Evolutionary conservation across 2,329 filamentous ascomycete species (phyloP), one percentile per base, ranked within the genome.

Genomic region (Beauveria sp.): DNA sequence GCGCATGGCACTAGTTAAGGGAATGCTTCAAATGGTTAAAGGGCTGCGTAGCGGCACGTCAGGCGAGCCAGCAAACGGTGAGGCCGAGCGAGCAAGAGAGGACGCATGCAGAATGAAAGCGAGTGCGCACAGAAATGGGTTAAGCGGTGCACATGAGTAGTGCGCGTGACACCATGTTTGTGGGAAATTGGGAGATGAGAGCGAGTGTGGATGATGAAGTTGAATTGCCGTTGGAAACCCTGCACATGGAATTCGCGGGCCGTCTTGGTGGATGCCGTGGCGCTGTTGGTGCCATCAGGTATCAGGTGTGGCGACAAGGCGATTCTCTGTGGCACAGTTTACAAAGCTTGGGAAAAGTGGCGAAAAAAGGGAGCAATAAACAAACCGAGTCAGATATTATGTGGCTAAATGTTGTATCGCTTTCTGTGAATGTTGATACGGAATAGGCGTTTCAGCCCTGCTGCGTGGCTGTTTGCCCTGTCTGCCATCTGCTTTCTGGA

Each of bases 161-260:
- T n/a, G 43, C 20, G 55, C 45, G 55, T 58, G 14, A 45, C 55
- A 58, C 55, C 55, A 58, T 58, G 43, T 49, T 40, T 58, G 43
- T 22, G 55, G 28, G 20, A 22, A 22, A 34, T 30, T 30, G 28
- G 2, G 28, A 30, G 28, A 34, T 34, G 20, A 22, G 30, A 34
- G 18, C 24, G 20, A 43, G 22, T 3, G 8, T 8, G 42, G 43
- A 43, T 49, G 43, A 18, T 26, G 45, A 58, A 38, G 45, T n/a
- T 58, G 55, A n/a, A 47, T 38, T 22, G 43, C 14, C 14, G 55
- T 58, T 54, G 34, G 45, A 20, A n/a, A 24, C 55, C 55, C 45
- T 58, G 55, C 45, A 58, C n/a, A 14, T 30, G 16, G 30, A 58
- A 20, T 49, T n/a, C 16, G 20, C 55, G 55, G 55, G 45, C 45